Evolutionary conservation across 768 basidiomycete genomes (phyloP).

Genomic region (Pisolithus sp.): DNA sequence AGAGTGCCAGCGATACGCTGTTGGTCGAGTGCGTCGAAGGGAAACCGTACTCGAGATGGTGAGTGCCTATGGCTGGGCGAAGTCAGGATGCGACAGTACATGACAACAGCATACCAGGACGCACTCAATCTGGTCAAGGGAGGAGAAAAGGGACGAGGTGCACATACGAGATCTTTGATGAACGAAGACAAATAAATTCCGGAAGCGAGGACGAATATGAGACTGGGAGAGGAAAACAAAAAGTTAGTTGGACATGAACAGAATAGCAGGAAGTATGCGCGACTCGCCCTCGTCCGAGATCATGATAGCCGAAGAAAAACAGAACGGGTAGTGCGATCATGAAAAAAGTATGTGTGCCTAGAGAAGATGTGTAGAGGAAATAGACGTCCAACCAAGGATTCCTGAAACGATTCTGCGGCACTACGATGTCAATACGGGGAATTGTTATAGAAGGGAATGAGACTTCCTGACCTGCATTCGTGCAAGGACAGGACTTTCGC

Average conservation of each 20-base stretch:
- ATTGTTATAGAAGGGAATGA: background rate
- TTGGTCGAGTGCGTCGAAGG: slow-evolving; percentile 95
- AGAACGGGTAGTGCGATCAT: slow-evolving; percentile 81
- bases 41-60: slow-evolving; percentile 91
- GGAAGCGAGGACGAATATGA: slow-evolving; percentile 62
- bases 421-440: slow-evolving; percentile 4
- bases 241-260: background rate
- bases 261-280: background rate
- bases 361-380: slow-evolving; percentile 75
- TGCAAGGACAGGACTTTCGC: slow-evolving; percentile 58
- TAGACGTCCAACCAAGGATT: slow-evolving; percentile 68
- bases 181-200: slow-evolving; percentile 88
- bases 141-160: slow-evolving; percentile 84
- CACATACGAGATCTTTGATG: slow-evolving; percentile 83
- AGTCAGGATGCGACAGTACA: background rate
- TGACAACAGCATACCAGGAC: slow-evolving; percentile 17
- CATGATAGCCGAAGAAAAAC: slow-evolving; percentile 81
- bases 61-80: slow-evolving; percentile 59
- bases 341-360: slow-evolving; percentile 90
- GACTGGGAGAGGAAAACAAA: slow-evolving; percentile 33
- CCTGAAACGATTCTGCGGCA: slow-evolving; percentile 45
- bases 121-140: slow-evolving; percentile 86
- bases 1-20: slow-evolving; percentile 81
- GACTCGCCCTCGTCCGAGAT: slow-evolving; percentile 68
- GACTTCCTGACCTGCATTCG: slow-evolving; percentile 54